A percentile compares a stretch with the other conserved stretches of the same genome.
Evolutionary conservation across 257 asterid genomes (phyloP).

Genomic region (Nicotiana tomentosiformis): DNA sequence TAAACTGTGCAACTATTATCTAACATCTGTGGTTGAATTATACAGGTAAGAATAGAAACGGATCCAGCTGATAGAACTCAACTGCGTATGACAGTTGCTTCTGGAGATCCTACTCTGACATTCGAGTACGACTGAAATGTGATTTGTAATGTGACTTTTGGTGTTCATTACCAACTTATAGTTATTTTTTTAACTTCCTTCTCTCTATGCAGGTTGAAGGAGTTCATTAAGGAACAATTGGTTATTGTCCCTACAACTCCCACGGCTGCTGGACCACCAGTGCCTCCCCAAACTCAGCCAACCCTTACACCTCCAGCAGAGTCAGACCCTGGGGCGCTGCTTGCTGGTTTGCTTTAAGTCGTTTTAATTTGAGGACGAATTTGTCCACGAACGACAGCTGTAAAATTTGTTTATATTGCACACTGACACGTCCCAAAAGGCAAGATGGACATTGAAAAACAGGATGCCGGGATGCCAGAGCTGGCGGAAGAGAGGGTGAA

Average conservation of each 20-base stretch:
- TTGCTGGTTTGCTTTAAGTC: slow-evolving; percentile 72
- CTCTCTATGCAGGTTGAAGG: slow-evolving; percentile 53
- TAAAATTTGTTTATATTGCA: slow-evolving; percentile 36
- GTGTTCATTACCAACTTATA: background rate
- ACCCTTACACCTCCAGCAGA: slow-evolving; percentile 39
- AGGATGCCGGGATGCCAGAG: slow-evolving; percentile 30
- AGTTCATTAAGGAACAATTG: slow-evolving; percentile 76
- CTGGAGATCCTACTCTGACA: slow-evolving; percentile 81
- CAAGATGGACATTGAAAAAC: slow-evolving; percentile 7
- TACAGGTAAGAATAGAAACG: slow-evolving; percentile 86
- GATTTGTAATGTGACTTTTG: background rate
- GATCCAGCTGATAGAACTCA: slow-evolving; percentile 98
- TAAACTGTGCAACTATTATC: background rate
- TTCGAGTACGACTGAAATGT: slow-evolving; percentile 51
- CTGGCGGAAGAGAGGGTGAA: slow-evolving; percentile 43
- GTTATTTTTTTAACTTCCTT: background rate
- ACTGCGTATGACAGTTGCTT: slow-evolving; percentile 81
- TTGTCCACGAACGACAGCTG: slow-evolving; percentile 16
- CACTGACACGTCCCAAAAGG: slow-evolving; percentile 11
- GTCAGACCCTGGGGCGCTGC: slow-evolving; percentile 69
- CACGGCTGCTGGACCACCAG: slow-evolving; percentile 30
- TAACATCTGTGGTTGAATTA: slow-evolving; percentile 3
- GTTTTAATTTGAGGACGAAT: background rate
- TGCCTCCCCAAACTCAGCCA: slow-evolving; percentile 53
- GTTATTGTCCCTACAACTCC: slow-evolving; percentile 54